These are phyloP conservation scores for Colletotrichum filicis DNA, from an alignment of 2,329 filamentous ascomycete species.

Conservation along the genomic window DNA sequence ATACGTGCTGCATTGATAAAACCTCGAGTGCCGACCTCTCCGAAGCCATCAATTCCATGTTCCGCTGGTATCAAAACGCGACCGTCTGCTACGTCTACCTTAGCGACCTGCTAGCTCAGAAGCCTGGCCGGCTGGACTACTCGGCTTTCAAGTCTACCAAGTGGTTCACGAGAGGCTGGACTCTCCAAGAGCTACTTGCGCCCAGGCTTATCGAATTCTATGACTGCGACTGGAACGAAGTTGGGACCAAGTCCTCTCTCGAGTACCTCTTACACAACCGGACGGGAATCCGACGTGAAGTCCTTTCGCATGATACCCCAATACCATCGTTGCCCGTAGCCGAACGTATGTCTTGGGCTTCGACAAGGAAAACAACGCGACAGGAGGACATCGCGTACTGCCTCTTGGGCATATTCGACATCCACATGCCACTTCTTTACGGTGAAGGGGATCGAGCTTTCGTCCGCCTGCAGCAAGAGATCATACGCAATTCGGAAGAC, in stretches of 20 bases:
- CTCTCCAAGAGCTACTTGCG: slow-evolving; percentile 45
- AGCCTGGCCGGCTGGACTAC: slow-evolving; percentile 10
- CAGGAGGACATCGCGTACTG: slow-evolving; percentile 46
- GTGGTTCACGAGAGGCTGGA: slow-evolving; percentile 43
- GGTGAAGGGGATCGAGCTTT: slow-evolving; percentile 41
- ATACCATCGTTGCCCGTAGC: slow-evolving; percentile 31
- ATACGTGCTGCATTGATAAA: slow-evolving; percentile 46
- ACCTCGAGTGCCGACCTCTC: slow-evolving; percentile 41
- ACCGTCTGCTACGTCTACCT: slow-evolving; percentile 42
- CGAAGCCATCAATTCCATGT: slow-evolving; percentile 43
- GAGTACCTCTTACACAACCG: slow-evolving; percentile 25
- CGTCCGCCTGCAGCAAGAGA: slow-evolving; percentile 29
- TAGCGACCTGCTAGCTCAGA: not conserved
- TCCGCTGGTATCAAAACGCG: slow-evolving; percentile 41
- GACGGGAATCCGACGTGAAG: not conserved
- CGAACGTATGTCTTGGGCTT: slow-evolving; percentile 41
- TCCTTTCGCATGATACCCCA: not conserved
- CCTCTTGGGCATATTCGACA: slow-evolving; percentile 45
- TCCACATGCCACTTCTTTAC: slow-evolving; percentile 47
- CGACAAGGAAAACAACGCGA: slow-evolving; percentile 41
- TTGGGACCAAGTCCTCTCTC: slow-evolving; percentile 40
- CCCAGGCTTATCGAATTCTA: slow-evolving; percentile 43
- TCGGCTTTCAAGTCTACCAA: not conserved
- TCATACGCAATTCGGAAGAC: slow-evolving; percentile 22
- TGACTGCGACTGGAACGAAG: slow-evolving; percentile 39